These are phyloP conservation scores for Colletotrichum australisinense DNA, from an alignment of 2,329 filamentous ascomycete genomes.

Conservation along the genomic window DNA sequence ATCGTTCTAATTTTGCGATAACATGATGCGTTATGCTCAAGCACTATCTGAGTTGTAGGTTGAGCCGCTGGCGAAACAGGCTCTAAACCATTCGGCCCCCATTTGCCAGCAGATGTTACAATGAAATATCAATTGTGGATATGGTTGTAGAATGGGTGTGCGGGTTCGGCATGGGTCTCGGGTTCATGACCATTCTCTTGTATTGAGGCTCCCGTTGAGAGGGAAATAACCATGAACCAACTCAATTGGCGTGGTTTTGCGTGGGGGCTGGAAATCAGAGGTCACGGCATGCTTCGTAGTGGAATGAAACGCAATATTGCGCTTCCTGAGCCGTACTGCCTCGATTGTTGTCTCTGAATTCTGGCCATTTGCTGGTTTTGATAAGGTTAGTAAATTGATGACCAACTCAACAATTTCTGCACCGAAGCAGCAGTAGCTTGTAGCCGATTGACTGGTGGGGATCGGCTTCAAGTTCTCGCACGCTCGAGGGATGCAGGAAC, in stretches of 20 bases:
- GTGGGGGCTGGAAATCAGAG: not conserved
- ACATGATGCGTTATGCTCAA: not conserved
- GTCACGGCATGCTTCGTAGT: not conserved
- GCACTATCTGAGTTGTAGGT: not conserved
- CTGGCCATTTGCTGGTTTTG: not conserved
- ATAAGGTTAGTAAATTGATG: not conserved
- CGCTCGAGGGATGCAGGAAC: slow-evolving; percentile 2
- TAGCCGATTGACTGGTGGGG: slow-evolving; percentile 4
- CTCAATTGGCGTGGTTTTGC: not conserved
- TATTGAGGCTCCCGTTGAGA: slow-evolving; percentile 7
- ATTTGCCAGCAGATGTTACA: not conserved
- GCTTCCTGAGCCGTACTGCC: not conserved
- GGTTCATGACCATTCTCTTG: not conserved
- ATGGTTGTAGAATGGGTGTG: slow-evolving; percentile 20
- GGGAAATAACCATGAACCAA: not conserved
- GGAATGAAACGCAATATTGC: not conserved
- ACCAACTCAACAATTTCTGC: not conserved
- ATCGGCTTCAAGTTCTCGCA: slow-evolving; percentile 1
- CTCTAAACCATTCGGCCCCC: not conserved
- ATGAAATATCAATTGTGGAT: slow-evolving; percentile 19
- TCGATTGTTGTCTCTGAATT: not conserved
- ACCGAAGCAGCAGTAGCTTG: not conserved
- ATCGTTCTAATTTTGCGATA: not conserved
- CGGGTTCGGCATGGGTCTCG: slow-evolving; percentile 25
- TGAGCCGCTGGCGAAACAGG: not conserved